phyloP scores from a whole-genome alignment of 768 basidiomycete species.

The Thelephora aurantiotincta region DNA sequence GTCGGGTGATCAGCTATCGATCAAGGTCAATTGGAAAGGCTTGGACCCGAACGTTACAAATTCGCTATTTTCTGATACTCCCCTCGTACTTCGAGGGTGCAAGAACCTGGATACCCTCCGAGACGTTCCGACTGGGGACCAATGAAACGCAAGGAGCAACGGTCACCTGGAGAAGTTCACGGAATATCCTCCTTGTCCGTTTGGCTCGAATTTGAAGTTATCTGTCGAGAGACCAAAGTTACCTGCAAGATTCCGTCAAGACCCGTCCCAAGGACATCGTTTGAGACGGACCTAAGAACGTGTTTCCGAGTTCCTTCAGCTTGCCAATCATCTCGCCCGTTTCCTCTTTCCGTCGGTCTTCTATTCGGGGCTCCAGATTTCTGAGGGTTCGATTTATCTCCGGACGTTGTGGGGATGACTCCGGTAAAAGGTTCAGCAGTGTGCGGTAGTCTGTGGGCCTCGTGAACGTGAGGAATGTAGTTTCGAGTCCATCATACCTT shows the following conservation, averaged over 20 bases:
- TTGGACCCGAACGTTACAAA: no score
- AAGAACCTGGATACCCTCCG: no score
- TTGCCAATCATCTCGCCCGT: conserved; percentile 88
- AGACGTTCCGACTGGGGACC: not conserved
- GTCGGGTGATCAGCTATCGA: no score
- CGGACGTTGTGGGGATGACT: conserved; percentile 32
- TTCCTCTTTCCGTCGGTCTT: conserved; percentile 71
- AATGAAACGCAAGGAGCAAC: not conserved
- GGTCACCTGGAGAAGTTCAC: conserved; percentile 63
- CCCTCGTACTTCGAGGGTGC: no score
- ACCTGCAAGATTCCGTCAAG: conserved; percentile 27
- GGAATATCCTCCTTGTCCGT: conserved; percentile 90
- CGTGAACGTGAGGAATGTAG: not conserved
- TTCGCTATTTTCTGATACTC: no score
- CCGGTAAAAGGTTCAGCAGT: conserved; percentile 50
- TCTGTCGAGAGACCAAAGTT: conserved; percentile 91
- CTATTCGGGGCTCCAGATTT: conserved; percentile 50
- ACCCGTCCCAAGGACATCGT: not conserved
- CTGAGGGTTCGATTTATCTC: conserved; percentile 36
- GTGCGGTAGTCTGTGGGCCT: conserved; percentile 52
- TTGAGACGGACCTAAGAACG: conserved; percentile 53
- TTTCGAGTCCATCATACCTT: conserved; percentile 36
- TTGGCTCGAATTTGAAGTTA: conserved; percentile 93
- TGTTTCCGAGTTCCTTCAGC: conserved; percentile 86
- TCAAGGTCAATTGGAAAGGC: no score